Evolutionary conservation across 2,329 filamentous ascomycete species (phyloP), one percentile per base, ranked within the genome.

Genomic region (Talaromyces piceae): DNA sequence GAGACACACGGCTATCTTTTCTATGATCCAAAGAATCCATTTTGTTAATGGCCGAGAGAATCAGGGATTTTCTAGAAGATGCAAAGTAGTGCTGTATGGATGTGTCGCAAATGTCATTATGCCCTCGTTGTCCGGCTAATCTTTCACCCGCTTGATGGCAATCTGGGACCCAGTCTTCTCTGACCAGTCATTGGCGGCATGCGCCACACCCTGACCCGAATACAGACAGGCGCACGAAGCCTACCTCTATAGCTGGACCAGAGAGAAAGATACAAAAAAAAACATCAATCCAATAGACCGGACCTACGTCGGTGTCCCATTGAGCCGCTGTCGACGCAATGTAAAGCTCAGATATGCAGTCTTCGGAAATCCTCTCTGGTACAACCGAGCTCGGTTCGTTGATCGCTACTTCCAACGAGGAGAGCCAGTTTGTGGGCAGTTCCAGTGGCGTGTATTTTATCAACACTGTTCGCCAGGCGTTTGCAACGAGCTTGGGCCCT

Each of bases 361-460:
- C 58, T 16, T 58, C 60, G 11, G 61, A 64, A 50, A 57, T 56
- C 49, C 52, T 56, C 18, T 56, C 59, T 23, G 54, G 56, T 33
- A 62, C 64, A 8, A 65, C 67, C 39, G 70, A 73, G 57, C 70
- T 72, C 43, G 71, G 71, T 44, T 72, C 69, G 49, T 58, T 73
- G 48, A 71, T 66, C 25, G 67, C 71, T 18, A 65, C 71, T 44
- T 67, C 68, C 3, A 68, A 68, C 33, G 66, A 73, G 33, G 71
- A 74, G 53, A 77, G 74, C 47, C 70, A 77, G 49, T 79, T 77
- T 57, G 73, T 78, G 26, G 76, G 77, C 23, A 77, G 73, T 57
- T 74, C 74, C 11, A 76, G 72, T 37, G 76, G 77, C 3, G 73
- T 78, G 41, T 79, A 73, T 61, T 79, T 79, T 60, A 70, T 76